Evolutionary conservation across 768 basidiomycete species (phyloP).

Genomic region (Xerocomellus amylosporus): DNA sequence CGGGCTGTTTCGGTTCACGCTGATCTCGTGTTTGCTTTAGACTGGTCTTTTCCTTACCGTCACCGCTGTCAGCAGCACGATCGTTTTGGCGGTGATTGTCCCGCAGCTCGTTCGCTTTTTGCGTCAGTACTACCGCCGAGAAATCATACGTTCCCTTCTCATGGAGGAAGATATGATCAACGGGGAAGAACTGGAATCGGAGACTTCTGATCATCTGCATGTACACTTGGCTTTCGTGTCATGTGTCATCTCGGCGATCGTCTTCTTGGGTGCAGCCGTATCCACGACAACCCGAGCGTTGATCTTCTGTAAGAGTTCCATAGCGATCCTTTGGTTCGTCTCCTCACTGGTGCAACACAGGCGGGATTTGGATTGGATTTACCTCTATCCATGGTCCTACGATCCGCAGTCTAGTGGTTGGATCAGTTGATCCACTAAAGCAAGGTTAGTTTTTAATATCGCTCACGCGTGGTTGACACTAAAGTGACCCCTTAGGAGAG

Average conservation of each 20-base stretch:
- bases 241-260: slow-evolving; percentile 16
- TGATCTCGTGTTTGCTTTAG: slow-evolving; percentile 9
- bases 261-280: slow-evolving; percentile 12
- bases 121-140: slow-evolving; percentile 25
- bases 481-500: slow-evolving; percentile 18
- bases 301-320: slow-evolving; percentile 13
- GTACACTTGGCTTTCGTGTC: slow-evolving; percentile 26
- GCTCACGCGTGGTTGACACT: neutral
- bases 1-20: neutral
- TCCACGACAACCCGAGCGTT: slow-evolving; percentile 6
- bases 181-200: neutral
- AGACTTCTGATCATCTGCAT: slow-evolving; percentile 29
- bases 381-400: slow-evolving; percentile 16
- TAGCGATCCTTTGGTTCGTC: neutral
- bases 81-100: slow-evolving; percentile 19
- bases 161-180: neutral
- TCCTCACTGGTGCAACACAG: slow-evolving; percentile 12
- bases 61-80: slow-evolving; percentile 11
- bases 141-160: neutral
- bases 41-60: slow-evolving; percentile 28
- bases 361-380: slow-evolving; percentile 18
- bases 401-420: slow-evolving; percentile 24
- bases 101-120: slow-evolving; percentile 26
- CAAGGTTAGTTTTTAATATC: slow-evolving; percentile 19
- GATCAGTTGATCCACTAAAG: slow-evolving; percentile 27